phyloP scores from a whole-genome alignment of 768 basidiomycete species.

The Tricholoma sp. region DNA sequence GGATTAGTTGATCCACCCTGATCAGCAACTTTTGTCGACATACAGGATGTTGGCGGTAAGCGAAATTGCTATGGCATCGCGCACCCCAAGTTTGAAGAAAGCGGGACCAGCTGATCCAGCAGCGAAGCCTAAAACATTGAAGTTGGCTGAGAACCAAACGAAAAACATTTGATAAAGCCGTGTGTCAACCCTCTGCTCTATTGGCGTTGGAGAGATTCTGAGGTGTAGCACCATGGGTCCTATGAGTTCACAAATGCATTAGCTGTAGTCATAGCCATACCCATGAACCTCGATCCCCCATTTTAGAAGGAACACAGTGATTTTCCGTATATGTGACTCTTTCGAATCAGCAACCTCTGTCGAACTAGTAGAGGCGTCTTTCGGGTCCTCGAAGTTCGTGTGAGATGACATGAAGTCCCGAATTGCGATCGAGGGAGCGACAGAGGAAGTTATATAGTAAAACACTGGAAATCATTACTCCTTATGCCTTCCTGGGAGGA shows the following conservation, averaged over 20 bases:
- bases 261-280: slow-evolving; percentile 5
- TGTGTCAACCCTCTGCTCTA: slow-evolving; percentile 46
- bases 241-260: not conserved
- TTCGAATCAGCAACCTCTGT: not conserved
- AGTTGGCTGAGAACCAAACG: slow-evolving; percentile 40
- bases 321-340: not conserved
- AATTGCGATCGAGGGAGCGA: too few species aligned
- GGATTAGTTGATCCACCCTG: not conserved
- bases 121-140: slow-evolving; percentile 61
- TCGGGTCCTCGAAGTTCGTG: not conserved
- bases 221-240: not conserved
- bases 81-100: slow-evolving; percentile 49
- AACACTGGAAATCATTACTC: too few species aligned
- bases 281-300: slow-evolving; percentile 31
- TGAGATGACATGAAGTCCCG: too few species aligned
- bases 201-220: slow-evolving; percentile 52
- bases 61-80: slow-evolving; percentile 47
- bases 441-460: too few species aligned
- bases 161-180: slow-evolving; percentile 46
- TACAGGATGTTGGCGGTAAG: slow-evolving; percentile 37
- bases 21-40: slow-evolving; percentile 8
- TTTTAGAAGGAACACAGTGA: slow-evolving; percentile 17
- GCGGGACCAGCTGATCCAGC: slow-evolving; percentile 57
- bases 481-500: too few species aligned
- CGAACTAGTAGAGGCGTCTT: not conserved